phyloP scores from a whole-genome alignment of 345 rosid species.

The Microthlaspi erraticum region DNA sequence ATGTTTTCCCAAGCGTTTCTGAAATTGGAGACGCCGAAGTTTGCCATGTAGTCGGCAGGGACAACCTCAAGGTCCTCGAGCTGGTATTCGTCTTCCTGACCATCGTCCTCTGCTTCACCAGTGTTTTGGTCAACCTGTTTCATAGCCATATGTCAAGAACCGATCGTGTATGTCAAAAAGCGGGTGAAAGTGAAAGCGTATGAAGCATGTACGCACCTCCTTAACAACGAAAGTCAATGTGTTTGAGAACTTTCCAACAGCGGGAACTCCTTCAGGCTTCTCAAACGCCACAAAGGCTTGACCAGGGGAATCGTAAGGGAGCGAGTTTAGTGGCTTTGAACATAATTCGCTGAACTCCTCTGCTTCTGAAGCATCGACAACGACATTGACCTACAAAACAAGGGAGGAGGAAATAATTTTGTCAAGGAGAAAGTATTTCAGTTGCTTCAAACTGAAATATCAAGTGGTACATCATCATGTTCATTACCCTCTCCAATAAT shows the following conservation, averaged over 20 bases:
- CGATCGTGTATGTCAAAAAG: conserved; percentile 3
- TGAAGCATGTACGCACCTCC: conserved; percentile 55
- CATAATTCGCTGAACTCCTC: conserved; percentile 75
- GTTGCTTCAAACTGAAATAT: neutral
- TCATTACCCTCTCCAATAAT: conserved; percentile 83
- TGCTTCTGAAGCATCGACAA: conserved; percentile 92
- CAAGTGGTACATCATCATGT: conserved; percentile 12
- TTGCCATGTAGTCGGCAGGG: conserved; percentile 87
- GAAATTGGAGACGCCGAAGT: conserved; percentile 91
- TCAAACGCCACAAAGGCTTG: conserved; percentile 88
- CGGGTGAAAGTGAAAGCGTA: neutral
- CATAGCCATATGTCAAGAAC: conserved; percentile 2
- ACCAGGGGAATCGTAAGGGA: conserved; percentile 93
- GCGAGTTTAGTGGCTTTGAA: conserved; percentile 76
- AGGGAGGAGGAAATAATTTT: neutral
- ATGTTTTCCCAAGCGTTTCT: conserved; percentile 96
- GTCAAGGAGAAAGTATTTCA: neutral
- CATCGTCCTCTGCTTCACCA: conserved; percentile 94
- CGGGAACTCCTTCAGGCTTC: conserved; percentile 83
- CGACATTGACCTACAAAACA: conserved; percentile 69
- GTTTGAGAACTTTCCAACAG: conserved; percentile 93
- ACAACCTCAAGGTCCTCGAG: conserved; percentile 96
- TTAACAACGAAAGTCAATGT: conserved; percentile 81
- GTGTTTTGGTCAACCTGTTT: conserved; percentile 84
- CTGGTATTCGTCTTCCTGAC: conserved; percentile 91